Evolutionary conservation across 306 rosid species (phyloP).

Genomic region (Lathyrus sativus): DNA sequence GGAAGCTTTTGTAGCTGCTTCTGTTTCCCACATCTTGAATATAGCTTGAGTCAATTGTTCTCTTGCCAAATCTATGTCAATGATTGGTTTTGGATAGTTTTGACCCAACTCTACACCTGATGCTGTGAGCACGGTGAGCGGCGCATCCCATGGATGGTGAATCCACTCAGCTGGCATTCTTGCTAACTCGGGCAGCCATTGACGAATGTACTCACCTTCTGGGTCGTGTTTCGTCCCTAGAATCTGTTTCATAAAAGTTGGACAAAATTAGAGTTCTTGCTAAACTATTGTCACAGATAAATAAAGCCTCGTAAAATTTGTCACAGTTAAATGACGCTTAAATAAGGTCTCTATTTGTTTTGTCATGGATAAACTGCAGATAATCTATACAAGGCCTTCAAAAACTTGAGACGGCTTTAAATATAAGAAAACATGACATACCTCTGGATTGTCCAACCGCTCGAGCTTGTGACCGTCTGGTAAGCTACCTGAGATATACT

Average conservation of each 20-base stretch:
- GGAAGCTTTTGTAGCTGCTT: conserved; percentile 51
- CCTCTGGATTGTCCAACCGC: conserved; percentile 1
- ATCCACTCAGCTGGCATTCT: conserved; percentile 95
- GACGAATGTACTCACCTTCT: conserved; percentile 83
- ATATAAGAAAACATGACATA: conserved; percentile 2
- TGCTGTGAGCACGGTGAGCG: conserved; percentile 63
- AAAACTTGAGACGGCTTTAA: too few species aligned
- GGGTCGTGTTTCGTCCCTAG: conserved; percentile 83
- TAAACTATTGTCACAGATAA: background rate
- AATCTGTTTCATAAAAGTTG: conserved; percentile 49
- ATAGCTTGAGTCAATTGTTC: conserved; percentile 62
- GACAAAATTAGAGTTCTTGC: conserved; percentile 10
- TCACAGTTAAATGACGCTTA: too few species aligned
- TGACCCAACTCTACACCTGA: conserved; percentile 83
- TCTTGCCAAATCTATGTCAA: conserved; percentile 69
- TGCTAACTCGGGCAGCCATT: conserved; percentile 87
- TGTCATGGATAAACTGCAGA: too few species aligned
- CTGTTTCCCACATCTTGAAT: conserved; percentile 80
- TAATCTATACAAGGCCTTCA: too few species aligned
- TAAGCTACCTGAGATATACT: conserved; percentile 83
- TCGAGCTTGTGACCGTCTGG: conserved; percentile 63
- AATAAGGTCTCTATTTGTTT: too few species aligned
- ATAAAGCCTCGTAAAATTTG: too few species aligned
- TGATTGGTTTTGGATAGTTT: conserved; percentile 77
- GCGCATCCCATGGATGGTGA: conserved; percentile 96